phyloP scores from a whole-genome alignment of 2,329 filamentous ascomycete species.

The Clonostachys chloroleuca region DNA sequence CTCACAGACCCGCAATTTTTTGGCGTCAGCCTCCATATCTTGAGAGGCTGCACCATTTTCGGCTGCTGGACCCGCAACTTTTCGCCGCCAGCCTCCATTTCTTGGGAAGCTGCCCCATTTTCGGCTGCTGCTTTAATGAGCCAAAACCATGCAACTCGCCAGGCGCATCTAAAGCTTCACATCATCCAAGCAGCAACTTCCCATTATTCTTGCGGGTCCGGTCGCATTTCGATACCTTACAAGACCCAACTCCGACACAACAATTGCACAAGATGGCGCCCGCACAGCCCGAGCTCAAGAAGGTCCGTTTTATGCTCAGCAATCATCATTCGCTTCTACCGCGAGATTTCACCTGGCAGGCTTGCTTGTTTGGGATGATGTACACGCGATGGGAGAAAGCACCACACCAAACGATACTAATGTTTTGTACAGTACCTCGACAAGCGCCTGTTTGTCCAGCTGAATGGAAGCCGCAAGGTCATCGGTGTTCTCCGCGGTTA shows the following conservation, averaged over 20 bases:
- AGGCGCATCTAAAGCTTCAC: constrained; percentile 16
- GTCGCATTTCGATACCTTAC: no score
- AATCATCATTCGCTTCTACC: not conserved
- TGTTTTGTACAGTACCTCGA: constrained; percentile 77
- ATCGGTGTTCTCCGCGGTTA: constrained; percentile 92
- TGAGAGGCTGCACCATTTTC: no score
- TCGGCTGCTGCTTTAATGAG: not conserved
- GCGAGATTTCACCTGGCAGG: not conserved
- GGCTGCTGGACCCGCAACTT: no score
- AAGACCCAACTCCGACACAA: constrained; percentile 1
- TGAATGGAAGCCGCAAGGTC: constrained; percentile 97
- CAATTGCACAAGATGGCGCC: constrained; percentile 74
- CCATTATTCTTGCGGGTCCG: not conserved
- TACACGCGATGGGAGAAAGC: not conserved
- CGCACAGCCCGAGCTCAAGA: constrained; percentile 98
- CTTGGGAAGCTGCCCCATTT: no score
- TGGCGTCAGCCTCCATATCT: no score
- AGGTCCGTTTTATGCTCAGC: constrained; percentile 50
- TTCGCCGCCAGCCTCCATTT: no score
- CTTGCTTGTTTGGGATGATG: not conserved
- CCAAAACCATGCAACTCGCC: not conserved
- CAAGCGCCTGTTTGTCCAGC: constrained; percentile 95
- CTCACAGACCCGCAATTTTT: no score
- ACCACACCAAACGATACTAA: constrained; percentile 10
- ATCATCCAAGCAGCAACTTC: constrained; percentile 12